Base-by-base conservation (phyloP, 495 filamentous ascomycete species). In the Cairneyella variabilis region DNA sequence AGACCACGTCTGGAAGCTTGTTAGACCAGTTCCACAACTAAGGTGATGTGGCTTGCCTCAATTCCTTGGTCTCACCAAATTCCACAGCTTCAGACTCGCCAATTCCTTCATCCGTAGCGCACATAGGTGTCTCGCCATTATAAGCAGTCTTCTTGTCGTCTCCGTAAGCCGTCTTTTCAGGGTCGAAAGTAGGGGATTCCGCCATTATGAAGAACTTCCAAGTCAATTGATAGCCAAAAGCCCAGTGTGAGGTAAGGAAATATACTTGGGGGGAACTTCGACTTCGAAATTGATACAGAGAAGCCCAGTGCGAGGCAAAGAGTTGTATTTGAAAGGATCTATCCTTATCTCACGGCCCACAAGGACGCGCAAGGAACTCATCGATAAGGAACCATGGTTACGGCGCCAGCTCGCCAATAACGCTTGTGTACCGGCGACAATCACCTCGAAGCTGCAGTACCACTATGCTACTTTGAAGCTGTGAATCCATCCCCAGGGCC, bases 1-100 rank as follows among this genome's bases (percentile, higher is more conserved):
- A 90, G 68, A 6, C 78, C 77, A 42, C 83, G 81, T 39, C 54
- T 61, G 23, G 6, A 16, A 17, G 3, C 3, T 21, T 20, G 30
- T 57, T 42, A 56, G 39, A 48, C n/a, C 34, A 9, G 36, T 40
- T 39, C 34, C 3, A 1, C 20, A 6, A 3, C 36, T 16, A 3
- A 43, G 14, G 11, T 2, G 12, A 36, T 20, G 21, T 17, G 16
- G 20, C 37, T 10, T 45, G 57, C 58, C 34, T 53, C 36, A 61
- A 38, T 12, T 61, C 53, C 16, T 53, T 53, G 10, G 28, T 48
- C 32, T 61, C 58, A 10, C 12, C 16, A 46, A 56, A 61, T 40
- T 61, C 53, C 16, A 56, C 23, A 12, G 30, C 47, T 5, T 61
- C 51, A 3, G 39, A 16, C 32, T 59, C 58, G 8, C 49, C 48